Conservation (phyloP, 129 eudicot species). For the Helichrysum umbraculigerum region DNA sequence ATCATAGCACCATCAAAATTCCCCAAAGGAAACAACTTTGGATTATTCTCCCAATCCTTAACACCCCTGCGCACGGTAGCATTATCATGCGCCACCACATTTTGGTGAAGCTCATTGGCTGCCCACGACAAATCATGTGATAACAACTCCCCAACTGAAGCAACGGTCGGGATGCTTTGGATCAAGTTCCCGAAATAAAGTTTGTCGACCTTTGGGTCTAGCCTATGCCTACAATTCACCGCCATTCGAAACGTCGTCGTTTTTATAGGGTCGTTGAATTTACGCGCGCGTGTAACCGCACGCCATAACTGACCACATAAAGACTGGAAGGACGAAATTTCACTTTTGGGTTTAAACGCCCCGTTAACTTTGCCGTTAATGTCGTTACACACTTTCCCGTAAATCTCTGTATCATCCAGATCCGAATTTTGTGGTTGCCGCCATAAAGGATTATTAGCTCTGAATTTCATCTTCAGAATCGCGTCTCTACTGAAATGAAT, state of each 20-base stretch:
- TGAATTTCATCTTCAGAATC: slow-evolving; percentile 55
- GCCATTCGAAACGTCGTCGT: slow-evolving; percentile 87
- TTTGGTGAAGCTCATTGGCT: slow-evolving; percentile 63
- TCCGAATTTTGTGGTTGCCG: slow-evolving; percentile 36
- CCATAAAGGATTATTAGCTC: slow-evolving; percentile 54
- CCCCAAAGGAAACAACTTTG: slow-evolving; percentile 75
- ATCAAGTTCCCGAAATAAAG: slow-evolving; percentile 80
- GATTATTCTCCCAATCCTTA: slow-evolving; percentile 73
- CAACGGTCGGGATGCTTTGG: slow-evolving; percentile 81
- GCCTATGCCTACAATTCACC: slow-evolving; percentile 77
- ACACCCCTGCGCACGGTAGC: slow-evolving; percentile 66
- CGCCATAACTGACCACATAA: slow-evolving; percentile 72
- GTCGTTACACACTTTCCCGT: slow-evolving; percentile 44
- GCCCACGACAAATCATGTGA: slow-evolving; percentile 61
- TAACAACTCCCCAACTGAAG: slow-evolving; percentile 57
- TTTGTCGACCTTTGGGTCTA: slow-evolving; percentile 57
- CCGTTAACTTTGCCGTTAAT: slow-evolving; percentile 35
- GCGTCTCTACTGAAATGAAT: slow-evolving; percentile 74
- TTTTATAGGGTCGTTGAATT: slow-evolving; percentile 31
- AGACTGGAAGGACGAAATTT: slow-evolving; percentile 79
- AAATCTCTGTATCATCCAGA: slow-evolving; percentile 26
- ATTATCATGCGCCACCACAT: slow-evolving; percentile 68
- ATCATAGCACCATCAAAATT: slow-evolving; percentile 90
- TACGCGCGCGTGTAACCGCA: slow-evolving; percentile 72
- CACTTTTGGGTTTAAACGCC: slow-evolving; percentile 38